A percentile compares a stretch with the other conserved stretches of the same genome.
These are phyloP conservation scores for Boletus sp. DNA, from an alignment of 768 basidiomycete genomes.

Conservation along the genomic window DNA sequence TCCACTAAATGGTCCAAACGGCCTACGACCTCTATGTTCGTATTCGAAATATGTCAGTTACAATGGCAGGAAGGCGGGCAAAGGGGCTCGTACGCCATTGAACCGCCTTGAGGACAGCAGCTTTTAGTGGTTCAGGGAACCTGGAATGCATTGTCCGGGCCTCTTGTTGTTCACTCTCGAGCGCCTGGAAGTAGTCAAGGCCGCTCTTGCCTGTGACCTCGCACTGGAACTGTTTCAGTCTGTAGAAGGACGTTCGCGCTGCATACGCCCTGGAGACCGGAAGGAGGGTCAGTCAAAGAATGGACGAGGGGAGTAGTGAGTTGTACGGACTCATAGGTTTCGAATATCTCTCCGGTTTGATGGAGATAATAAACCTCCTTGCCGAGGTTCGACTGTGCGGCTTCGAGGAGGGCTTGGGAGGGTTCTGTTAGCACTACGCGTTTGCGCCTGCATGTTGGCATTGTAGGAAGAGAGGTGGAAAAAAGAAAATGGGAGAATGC, in stretches of 20 bases:
- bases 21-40: constrained; percentile 84
- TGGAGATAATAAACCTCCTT: constrained; percentile 87
- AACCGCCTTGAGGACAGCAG: constrained; percentile 85
- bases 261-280: constrained; percentile 62
- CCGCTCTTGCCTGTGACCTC: constrained; percentile 95
- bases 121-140: constrained; percentile 92
- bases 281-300: constrained; percentile 19
- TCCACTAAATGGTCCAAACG: constrained; percentile 94
- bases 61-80: constrained; percentile 12
- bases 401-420: constrained; percentile 64
- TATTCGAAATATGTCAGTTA: constrained; percentile 11
- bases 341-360: constrained; percentile 97
- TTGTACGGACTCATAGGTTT: constrained; percentile 83
- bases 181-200: constrained; percentile 91
- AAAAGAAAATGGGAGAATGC: constrained; percentile 49
- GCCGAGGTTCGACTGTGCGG: constrained; percentile 60
- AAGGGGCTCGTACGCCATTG: constrained; percentile 86
- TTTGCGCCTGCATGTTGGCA: constrained; percentile 90
- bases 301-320: constrained; percentile 23
- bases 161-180: constrained; percentile 89
- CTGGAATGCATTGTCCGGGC: constrained; percentile 84
- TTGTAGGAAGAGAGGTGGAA: constrained; percentile 46
- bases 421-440: constrained; percentile 87
- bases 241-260: constrained; percentile 92
- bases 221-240: constrained; percentile 92